Conservation (phyloP, 805 yeast species). For the Starmerella sp. region DNA sequence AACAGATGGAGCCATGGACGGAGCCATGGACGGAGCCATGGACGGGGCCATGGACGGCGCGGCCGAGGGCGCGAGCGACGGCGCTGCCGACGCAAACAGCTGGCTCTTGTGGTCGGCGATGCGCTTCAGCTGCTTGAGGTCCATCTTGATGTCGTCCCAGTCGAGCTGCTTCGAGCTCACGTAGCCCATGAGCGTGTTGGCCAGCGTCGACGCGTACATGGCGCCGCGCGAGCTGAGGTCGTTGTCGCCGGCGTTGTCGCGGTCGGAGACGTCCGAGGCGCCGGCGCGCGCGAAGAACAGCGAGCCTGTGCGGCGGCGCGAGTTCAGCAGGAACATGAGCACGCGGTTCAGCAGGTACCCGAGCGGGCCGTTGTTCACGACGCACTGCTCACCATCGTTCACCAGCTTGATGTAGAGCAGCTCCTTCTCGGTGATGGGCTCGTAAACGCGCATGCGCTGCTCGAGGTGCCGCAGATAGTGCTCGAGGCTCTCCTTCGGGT, state of each 20-base stretch:
- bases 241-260: conserved; percentile 64
- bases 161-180: conserved; percentile 24
- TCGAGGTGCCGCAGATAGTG: conserved; percentile 69
- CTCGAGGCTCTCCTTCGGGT: conserved; percentile 55
- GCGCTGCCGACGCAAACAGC: conserved; percentile 13
- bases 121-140: conserved; percentile 14
- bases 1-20: conserved; percentile 11
- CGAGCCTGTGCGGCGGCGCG: conserved; percentile 74
- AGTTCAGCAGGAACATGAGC: conserved; percentile 83
- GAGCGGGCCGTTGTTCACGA: conserved; percentile 67
- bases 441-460: conserved; percentile 56
- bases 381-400: conserved; percentile 78
- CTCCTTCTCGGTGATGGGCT: conserved; percentile 52
- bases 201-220: conserved; percentile 52
- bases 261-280: conserved; percentile 37
- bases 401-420: conserved; percentile 73
- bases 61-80: conserved; percentile 8
- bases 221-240: conserved; percentile 66
- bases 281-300: conserved; percentile 71
- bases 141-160: conserved; percentile 11
- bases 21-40: conserved; percentile 7
- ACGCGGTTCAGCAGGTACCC: conserved; percentile 87
- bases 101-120: conserved; percentile 19
- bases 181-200: conserved; percentile 41
- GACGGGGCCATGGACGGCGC: conserved; percentile 10